A percentile compares a stretch with the other conserved stretches of the same genome.
Evolutionary conservation across 306 rosid genomes (phyloP).

Genomic region (Rosa multiflora): DNA sequence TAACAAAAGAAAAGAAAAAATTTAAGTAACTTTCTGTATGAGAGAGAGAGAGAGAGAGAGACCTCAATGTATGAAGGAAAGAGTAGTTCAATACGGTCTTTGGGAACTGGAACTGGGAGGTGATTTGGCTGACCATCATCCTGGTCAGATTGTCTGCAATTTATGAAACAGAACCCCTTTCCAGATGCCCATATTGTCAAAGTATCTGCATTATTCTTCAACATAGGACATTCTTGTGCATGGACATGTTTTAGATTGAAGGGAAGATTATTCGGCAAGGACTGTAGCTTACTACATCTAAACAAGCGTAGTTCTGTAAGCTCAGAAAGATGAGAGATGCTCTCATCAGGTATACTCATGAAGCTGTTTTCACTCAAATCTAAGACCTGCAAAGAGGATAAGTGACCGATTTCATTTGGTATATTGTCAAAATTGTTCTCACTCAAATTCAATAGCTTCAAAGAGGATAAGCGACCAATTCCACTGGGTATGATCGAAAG

Average conservation of each 20-base stretch:
- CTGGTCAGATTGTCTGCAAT: neutral
- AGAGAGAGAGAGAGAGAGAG: neutral
- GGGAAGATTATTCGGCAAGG: neutral
- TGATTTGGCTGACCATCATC: neutral
- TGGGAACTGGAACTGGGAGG: neutral
- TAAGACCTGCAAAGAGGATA: constrained; percentile 13
- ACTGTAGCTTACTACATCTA: neutral
- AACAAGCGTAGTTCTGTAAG: neutral
- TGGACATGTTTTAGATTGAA: neutral
- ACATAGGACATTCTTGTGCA: neutral
- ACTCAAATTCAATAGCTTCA: neutral
- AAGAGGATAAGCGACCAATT: neutral
- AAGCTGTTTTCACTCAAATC: constrained; percentile 22
- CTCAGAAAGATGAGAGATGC: neutral
- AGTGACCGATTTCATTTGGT: constrained; percentile 9
- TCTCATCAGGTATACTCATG: constrained; percentile 10
- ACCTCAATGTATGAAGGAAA: neutral
- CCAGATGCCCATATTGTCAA: neutral
- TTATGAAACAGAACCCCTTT: neutral
- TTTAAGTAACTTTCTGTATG: neutral
- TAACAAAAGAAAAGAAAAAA: neutral
- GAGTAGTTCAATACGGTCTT: neutral
- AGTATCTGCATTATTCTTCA: neutral
- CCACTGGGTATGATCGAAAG: neutral
- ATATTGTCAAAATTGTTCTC: neutral